Evolutionary conservation across 768 basidiomycete genomes (phyloP).

Genomic region (Auricularia cornea): DNA sequence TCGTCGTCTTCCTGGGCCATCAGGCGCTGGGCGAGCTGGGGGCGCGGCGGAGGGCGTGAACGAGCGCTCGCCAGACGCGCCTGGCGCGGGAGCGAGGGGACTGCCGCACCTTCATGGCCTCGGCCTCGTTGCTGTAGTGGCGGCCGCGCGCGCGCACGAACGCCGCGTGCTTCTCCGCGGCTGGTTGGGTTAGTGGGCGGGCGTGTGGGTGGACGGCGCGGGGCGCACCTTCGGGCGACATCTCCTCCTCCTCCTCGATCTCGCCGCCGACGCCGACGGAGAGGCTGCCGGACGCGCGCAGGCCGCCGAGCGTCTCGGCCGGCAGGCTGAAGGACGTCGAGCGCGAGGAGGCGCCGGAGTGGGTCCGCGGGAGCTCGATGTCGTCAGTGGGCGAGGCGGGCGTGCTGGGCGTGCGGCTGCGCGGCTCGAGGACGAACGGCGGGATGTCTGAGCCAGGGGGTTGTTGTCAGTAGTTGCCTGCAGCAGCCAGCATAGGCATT

Average conservation of each 20-base stretch:
- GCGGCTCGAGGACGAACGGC: constrained; percentile 47
- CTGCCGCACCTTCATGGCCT: constrained; percentile 75
- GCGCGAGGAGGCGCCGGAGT: constrained; percentile 50
- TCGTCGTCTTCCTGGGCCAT: constrained; percentile 59
- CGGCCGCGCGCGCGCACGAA: constrained; percentile 74
- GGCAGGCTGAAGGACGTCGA: constrained; percentile 82
- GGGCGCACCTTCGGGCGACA: constrained; percentile 78
- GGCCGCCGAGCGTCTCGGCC: constrained; percentile 53
- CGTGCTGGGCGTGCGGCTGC: constrained; percentile 16
- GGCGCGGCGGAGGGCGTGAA: constrained; percentile 3
- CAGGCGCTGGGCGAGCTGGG: constrained; percentile 55
- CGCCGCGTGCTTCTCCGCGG: constrained; percentile 72
- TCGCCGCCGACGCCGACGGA: constrained; percentile 39
- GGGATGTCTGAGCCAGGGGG: constrained; percentile 63
- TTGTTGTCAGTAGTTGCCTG: too few relatives aligned
- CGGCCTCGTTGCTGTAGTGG: constrained; percentile 86
- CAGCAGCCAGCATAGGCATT: too few relatives aligned
- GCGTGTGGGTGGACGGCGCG: not conserved
- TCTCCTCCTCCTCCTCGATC: constrained; percentile 64
- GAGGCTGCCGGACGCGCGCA: constrained; percentile 36
- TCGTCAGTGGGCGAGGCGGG: constrained; percentile 33
- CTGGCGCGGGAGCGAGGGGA: not conserved
- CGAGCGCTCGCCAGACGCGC: not conserved
- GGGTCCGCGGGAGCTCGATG: constrained; percentile 32
- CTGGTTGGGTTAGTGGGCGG: constrained; percentile 28